These are phyloP conservation scores for Tetrahymena malaccensis DNA, from an alignment of 73 alveolate genomes.

Conservation along the genomic window DNA sequence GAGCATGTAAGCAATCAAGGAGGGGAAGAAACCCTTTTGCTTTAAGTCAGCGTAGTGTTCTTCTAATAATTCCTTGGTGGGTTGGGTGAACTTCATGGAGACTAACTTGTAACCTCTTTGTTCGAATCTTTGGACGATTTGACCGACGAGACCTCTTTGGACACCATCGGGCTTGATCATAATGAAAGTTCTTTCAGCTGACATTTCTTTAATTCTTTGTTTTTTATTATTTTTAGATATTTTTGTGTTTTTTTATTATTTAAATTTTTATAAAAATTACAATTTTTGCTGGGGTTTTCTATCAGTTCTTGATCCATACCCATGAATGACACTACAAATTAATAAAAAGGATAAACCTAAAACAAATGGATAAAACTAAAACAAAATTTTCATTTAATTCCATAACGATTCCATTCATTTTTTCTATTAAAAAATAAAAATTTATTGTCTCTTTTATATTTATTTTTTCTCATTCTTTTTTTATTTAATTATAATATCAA, in stretches of 20 bases:
- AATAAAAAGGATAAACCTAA: neutral
- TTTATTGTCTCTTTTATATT: neutral
- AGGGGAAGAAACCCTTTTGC: conserved; percentile 88
- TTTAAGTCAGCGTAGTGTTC: conserved; percentile 91
- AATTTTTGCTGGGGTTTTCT: neutral
- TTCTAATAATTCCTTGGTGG: conserved; percentile 77
- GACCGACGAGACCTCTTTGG: conserved; percentile 97
- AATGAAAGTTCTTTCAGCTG: conserved; percentile 89
- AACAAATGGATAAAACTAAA: neutral
- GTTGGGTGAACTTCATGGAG: conserved; percentile 78
- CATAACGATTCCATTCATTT: neutral
- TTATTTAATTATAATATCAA: neutral
- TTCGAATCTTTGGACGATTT: conserved; percentile 88
- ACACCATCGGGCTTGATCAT: conserved; percentile 99
- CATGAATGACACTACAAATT: neutral
- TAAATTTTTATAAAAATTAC: neutral
- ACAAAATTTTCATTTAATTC: neutral
- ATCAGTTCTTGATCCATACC: neutral
- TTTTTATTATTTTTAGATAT: neutral
- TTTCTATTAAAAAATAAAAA: neutral
- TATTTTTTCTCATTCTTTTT: neutral
- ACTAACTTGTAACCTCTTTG: conserved; percentile 90
- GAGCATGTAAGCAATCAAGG: conserved; percentile 76
- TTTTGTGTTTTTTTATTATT: neutral
- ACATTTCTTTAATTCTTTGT: neutral